A percentile compares a stretch with the other conserved stretches of the same genome.
These are phyloP conservation scores for Vachellia collinsii DNA, from an alignment of 306 rosid genomes.

Conservation along the genomic window DNA sequence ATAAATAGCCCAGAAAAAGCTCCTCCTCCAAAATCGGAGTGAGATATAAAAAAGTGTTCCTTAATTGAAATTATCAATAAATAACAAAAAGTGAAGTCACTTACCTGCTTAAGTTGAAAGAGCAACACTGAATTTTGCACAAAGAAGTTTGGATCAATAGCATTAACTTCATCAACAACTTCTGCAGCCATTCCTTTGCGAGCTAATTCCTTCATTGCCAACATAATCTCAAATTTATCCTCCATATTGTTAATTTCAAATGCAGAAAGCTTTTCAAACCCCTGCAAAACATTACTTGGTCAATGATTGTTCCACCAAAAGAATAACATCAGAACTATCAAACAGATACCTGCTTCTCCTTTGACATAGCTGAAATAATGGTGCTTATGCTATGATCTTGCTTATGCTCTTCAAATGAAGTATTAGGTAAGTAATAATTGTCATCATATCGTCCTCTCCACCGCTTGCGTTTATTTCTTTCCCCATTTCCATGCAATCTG, in stretches of 20 bases:
- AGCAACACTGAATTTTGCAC: slow-evolving; percentile 74
- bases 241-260: slow-evolving; percentile 53
- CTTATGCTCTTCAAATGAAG: slow-evolving; percentile 53
- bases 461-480: slow-evolving; percentile 89
- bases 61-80: slow-evolving; percentile 14
- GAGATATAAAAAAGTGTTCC: neutral
- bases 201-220: slow-evolving; percentile 91
- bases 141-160: slow-evolving; percentile 77
- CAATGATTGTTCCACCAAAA: slow-evolving; percentile 32
- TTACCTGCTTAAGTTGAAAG: slow-evolving; percentile 91
- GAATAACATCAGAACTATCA: slow-evolving; percentile 24
- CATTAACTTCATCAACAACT: slow-evolving; percentile 81
- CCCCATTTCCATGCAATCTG: slow-evolving; percentile 65
- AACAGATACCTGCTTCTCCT: slow-evolving; percentile 73
- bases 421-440: slow-evolving; percentile 43
- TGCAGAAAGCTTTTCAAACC: slow-evolving; percentile 57
- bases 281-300: slow-evolving; percentile 54
- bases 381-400: slow-evolving; percentile 60
- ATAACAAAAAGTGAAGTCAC: slow-evolving; percentile 33
- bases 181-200: slow-evolving; percentile 91
- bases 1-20: slow-evolving; percentile 3
- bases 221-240: slow-evolving; percentile 78
- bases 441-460: slow-evolving; percentile 95
- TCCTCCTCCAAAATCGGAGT: slow-evolving; percentile 1
- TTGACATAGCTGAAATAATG: slow-evolving; percentile 45